Percentiles rank a stretch among this genome's conserved stretches.
Conservation (phyloP, 2,329 filamentous ascomycete genomes). For the Alternaria hordeiaustralica region DNA sequence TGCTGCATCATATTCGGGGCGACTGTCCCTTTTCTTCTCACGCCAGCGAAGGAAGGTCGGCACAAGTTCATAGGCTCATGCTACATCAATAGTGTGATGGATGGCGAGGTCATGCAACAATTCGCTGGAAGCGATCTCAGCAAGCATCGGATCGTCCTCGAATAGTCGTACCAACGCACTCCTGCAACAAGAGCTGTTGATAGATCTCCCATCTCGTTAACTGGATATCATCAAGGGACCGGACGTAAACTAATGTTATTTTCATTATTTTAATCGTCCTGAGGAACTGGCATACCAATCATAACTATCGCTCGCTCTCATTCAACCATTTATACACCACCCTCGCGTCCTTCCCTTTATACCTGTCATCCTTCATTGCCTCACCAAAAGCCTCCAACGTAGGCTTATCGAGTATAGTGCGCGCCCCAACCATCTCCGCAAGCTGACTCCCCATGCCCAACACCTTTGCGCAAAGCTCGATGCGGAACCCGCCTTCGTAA, state of each 20-base stretch:
- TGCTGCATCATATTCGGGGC: background rate
- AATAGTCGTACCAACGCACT: no score
- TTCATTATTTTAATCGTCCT: no score
- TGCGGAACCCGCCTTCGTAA: conserved; percentile 49
- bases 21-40: background rate
- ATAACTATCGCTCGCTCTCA: conserved; percentile 38
- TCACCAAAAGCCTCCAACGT: conserved; percentile 40
- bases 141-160: background rate
- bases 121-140: background rate
- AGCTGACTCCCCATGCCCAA: conserved; percentile 43
- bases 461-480: conserved; percentile 45
- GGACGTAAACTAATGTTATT: no score
- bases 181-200: background rate
- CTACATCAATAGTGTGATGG: background rate
- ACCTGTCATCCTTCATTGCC: conserved; percentile 35
- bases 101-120: background rate
- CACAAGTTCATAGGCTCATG: background rate
- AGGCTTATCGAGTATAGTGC: conserved; percentile 40
- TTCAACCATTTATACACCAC: conserved; percentile 45
- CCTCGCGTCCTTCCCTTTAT: conserved; percentile 41
- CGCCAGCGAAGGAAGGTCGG: background rate
- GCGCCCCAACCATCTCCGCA: conserved; percentile 44
- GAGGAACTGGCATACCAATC: no score
- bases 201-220: no score
- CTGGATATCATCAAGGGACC: no score